These are phyloP conservation scores for Trametes gibbosa DNA, from an alignment of 768 basidiomycete species.

Conservation along the genomic window DNA sequence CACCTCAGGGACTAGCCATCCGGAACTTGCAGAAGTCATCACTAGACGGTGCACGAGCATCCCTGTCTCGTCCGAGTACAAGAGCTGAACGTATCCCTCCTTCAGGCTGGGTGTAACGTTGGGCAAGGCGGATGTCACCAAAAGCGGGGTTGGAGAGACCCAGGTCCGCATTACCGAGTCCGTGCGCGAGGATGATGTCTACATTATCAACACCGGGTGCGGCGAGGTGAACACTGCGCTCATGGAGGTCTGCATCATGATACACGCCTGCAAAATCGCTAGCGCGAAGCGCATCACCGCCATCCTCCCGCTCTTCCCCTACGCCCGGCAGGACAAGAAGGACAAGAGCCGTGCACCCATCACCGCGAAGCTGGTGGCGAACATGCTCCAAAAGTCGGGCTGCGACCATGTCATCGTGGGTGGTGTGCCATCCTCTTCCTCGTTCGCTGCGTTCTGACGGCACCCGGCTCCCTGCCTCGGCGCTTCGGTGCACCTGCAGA, in stretches of 20 bases:
- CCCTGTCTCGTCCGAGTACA: constrained; percentile 3
- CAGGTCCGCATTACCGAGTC: constrained; percentile 90
- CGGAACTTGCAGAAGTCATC: constrained; percentile 91
- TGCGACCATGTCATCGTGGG: constrained; percentile 96
- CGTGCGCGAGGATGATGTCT: constrained; percentile 97
- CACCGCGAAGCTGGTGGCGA: constrained; percentile 96
- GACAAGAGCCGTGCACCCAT: constrained; percentile 98
- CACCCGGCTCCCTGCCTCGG: neutral
- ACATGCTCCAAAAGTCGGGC: constrained; percentile 91
- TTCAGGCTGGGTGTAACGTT: constrained; percentile 85
- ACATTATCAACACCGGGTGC: constrained; percentile 94
- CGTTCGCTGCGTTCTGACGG: constrained; percentile 3
- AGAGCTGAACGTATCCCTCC: neutral
- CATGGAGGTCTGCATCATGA: constrained; percentile 99
- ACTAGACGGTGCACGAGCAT: constrained; percentile 68
- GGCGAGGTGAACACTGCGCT: constrained; percentile 87
- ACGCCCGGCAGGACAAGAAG: constrained; percentile 98
- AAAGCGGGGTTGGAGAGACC: constrained; percentile 89
- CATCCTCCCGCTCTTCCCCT: constrained; percentile 96
- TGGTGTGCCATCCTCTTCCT: constrained; percentile 15
- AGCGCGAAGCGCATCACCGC: constrained; percentile 97
- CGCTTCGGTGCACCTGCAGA: constrained; percentile 44
- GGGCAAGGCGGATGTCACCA: constrained; percentile 82
- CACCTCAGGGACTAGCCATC: constrained; percentile 84
- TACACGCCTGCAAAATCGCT: constrained; percentile 99